phyloP scores from a whole-genome alignment of 1,139 yeast genomes.

The Candida albicans region DNA sequence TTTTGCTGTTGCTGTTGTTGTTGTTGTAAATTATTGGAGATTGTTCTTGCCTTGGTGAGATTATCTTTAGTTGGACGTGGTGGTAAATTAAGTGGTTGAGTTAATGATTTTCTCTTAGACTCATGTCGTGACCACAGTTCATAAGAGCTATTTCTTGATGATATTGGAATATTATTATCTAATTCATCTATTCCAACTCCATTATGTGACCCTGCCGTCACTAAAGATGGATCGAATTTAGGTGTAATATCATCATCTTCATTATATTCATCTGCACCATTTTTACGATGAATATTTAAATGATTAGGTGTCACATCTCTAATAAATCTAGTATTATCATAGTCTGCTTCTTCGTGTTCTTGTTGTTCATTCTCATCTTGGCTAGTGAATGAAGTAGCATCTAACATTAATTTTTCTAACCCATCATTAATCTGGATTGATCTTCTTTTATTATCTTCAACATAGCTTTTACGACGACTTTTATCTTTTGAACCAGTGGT shows the following conservation, averaged over 20 bases:
- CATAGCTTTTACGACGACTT: neutral
- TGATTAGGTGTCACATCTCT: no score
- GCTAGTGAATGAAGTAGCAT: slow-evolving; percentile 22
- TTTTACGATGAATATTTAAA: no score
- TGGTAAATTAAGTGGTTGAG: slow-evolving; percentile 21
- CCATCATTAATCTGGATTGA: slow-evolving; percentile 35
- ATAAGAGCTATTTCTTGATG: no score
- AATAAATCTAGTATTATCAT: neutral
- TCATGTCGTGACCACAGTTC: no score
- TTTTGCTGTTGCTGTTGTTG: slow-evolving; percentile 4
- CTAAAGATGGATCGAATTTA: neutral
- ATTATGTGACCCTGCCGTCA: neutral
- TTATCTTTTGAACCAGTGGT: neutral
- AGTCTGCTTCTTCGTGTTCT: neutral
- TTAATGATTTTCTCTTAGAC: neutral
- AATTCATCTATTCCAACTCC: no score
- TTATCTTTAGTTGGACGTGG: slow-evolving; percentile 40
- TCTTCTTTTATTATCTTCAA: slow-evolving; percentile 17
- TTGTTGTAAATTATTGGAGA: slow-evolving; percentile 19
- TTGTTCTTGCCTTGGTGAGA: slow-evolving; percentile 33
- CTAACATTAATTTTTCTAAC: slow-evolving; percentile 42
- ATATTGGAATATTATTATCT: no score
- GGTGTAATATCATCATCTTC: slow-evolving; percentile 4
- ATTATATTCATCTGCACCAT: neutral
- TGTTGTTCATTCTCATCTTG: neutral